Conservation (phyloP, 768 basidiomycete genomes). For the Strobilomyces confusus region DNA sequence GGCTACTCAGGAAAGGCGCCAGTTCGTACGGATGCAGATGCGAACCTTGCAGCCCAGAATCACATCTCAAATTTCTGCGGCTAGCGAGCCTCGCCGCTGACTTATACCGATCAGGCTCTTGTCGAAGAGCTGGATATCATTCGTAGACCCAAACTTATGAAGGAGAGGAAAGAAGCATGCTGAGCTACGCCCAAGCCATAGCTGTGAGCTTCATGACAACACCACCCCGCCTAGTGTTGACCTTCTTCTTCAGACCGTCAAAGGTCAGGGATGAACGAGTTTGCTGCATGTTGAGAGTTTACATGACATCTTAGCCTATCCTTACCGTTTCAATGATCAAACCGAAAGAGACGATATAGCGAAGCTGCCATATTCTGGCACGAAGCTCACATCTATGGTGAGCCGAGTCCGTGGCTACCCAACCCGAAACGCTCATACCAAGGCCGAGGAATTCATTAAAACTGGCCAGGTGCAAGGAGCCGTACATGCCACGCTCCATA, state of each 20-base stretch:
- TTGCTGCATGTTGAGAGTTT: background rate
- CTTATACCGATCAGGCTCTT: slow-evolving; percentile 66
- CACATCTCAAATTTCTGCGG: slow-evolving; percentile 50
- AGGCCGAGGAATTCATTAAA: slow-evolving; percentile 64
- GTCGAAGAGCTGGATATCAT: slow-evolving; percentile 57
- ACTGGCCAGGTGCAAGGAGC: slow-evolving; percentile 55
- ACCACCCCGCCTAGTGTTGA: background rate
- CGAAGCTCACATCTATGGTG: slow-evolving; percentile 50
- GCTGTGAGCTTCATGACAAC: slow-evolving; percentile 42
- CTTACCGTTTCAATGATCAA: slow-evolving; percentile 36
- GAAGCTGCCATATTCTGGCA: slow-evolving; percentile 47
- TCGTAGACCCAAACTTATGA: slow-evolving; percentile 59
- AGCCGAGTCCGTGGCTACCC: background rate
- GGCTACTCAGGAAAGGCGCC: background rate
- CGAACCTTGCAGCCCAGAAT: slow-evolving; percentile 20
- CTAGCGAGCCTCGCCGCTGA: slow-evolving; percentile 58
- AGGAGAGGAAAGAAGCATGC: slow-evolving; percentile 59
- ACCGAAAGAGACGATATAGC: slow-evolving; percentile 37
- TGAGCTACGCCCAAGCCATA: slow-evolving; percentile 71
- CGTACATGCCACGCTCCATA: slow-evolving; percentile 8
- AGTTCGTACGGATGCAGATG: slow-evolving; percentile 20
- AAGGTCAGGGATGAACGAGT: slow-evolving; percentile 33
- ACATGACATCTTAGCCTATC: slow-evolving; percentile 41
- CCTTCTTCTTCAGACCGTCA: slow-evolving; percentile 36
- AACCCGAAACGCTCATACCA: background rate